phyloP scores from a whole-genome alignment of 805 yeast species.

The Candida qinlingensis region DNA sequence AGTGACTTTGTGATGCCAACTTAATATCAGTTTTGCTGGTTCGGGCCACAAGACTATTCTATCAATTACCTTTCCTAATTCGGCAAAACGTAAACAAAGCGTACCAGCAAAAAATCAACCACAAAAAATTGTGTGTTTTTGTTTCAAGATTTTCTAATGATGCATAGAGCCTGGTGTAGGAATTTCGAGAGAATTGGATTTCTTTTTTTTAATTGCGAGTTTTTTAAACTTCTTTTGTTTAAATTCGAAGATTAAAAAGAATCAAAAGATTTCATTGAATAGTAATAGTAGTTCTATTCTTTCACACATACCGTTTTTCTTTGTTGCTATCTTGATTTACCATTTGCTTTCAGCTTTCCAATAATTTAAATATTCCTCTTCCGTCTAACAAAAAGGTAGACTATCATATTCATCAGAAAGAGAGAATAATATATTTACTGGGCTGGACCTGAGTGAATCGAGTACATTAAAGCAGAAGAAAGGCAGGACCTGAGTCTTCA shows the following conservation, averaged over 20 bases:
- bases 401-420: background rate
- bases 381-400: too few species aligned
- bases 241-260: too few species aligned
- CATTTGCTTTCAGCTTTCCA: constrained; percentile 6
- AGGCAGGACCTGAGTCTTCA: constrained; percentile 3
- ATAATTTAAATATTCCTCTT: background rate
- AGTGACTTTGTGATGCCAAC: too few species aligned
- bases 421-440: constrained; percentile 7
- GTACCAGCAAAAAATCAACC: background rate
- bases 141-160: background rate
- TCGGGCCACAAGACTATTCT: background rate
- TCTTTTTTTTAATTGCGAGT: too few species aligned
- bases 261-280: too few species aligned
- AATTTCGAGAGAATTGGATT: too few species aligned
- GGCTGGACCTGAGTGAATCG: constrained; percentile 20
- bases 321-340: constrained; percentile 7
- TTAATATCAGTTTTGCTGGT: background rate
- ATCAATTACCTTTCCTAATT: constrained; percentile 15
- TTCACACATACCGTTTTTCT: background rate
- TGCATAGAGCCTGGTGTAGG: background rate
- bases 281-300: too few species aligned
- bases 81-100: constrained; percentile 19
- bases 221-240: too few species aligned
- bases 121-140: background rate
- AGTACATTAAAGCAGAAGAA: constrained; percentile 1